Evolutionary conservation across 1,284 basidiomycete genomes (phyloP).

Genomic region (Leccinum pseudoinsigne): DNA sequence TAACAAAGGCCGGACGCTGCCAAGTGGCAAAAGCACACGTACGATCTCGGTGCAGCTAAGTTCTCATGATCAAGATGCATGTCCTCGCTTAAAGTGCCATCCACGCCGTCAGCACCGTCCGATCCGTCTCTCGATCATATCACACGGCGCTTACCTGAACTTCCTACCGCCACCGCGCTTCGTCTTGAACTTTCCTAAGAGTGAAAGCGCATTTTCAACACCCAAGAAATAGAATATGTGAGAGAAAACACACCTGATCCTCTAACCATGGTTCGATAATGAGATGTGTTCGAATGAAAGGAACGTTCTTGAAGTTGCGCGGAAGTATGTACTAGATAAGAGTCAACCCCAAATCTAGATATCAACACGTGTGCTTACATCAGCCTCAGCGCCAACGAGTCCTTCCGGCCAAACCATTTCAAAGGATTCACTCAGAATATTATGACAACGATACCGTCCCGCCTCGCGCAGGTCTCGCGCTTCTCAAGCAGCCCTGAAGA

Average conservation of each 20-base stretch:
- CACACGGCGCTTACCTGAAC: slow-evolving; percentile 55
- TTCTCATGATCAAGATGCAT: slow-evolving; percentile 62
- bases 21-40: slow-evolving; percentile 15
- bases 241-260: slow-evolving; percentile 45
- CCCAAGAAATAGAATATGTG: fast-evolving
- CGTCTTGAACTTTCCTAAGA: slow-evolving; percentile 76
- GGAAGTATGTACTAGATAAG: slow-evolving; percentile 17
- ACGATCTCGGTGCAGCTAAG: slow-evolving; percentile 56
- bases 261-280: slow-evolving; percentile 49
- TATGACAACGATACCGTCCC: slow-evolving; percentile 90
- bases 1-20: background rate
- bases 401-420: slow-evolving; percentile 6
- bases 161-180: slow-evolving; percentile 85
- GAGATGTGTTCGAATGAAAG: background rate
- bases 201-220: background rate
- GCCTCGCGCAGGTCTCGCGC: slow-evolving; percentile 75
- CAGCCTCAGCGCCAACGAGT: slow-evolving; percentile 12
- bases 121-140: slow-evolving; percentile 5
- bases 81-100: slow-evolving; percentile 47
- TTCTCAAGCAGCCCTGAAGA: slow-evolving; percentile 64
- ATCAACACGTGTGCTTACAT: slow-evolving; percentile 15
- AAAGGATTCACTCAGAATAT: background rate
- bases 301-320: background rate
- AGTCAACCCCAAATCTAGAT: slow-evolving; percentile 15
- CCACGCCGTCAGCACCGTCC: slow-evolving; percentile 18